These are phyloP conservation scores for Backusella liffmaniae DNA, from an alignment of 192 early-diverging fungal genomes.

Conservation along the genomic window DNA sequence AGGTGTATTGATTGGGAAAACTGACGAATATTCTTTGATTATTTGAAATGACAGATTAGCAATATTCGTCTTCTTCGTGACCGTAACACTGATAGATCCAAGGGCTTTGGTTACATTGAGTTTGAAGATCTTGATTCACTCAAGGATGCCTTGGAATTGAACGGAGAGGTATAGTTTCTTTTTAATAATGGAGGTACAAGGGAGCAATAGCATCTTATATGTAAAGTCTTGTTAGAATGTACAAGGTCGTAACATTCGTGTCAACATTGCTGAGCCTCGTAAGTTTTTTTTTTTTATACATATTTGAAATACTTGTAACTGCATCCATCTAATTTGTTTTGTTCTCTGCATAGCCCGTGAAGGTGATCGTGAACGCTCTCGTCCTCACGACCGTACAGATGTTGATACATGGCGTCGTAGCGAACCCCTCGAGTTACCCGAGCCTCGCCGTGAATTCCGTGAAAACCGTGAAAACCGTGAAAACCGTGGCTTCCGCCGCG, in stretches of 20 bases:
- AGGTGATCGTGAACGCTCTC: constrained; percentile 28
- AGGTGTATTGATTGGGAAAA: not conserved
- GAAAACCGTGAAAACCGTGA: constrained; percentile 14
- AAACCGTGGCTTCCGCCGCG: constrained; percentile 24
- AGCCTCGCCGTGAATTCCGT: constrained; percentile 40
- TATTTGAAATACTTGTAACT: not conserved
- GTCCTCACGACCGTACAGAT: constrained; percentile 57
- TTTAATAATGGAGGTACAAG: not conserved
- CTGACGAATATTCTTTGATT: not conserved
- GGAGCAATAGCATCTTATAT: not conserved
- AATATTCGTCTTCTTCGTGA: constrained; percentile 82
- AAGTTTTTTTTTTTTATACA: constrained; percentile 33
- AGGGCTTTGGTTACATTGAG: constrained; percentile 97
- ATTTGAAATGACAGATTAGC: constrained; percentile 51
- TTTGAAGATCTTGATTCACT: constrained; percentile 86
- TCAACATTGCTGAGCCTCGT: constrained; percentile 90
- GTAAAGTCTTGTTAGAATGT: constrained; percentile 45
- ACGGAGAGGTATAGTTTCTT: constrained; percentile 44
- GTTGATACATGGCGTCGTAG: constrained; percentile 56
- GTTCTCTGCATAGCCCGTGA: not conserved
- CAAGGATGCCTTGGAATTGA: constrained; percentile 70
- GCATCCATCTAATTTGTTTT: not conserved
- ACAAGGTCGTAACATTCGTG: constrained; percentile 68
- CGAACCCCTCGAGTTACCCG: constrained; percentile 39
- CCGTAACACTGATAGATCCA: constrained; percentile 72